These are phyloP conservation scores for Tuber calosporum DNA, from an alignment of 495 filamentous ascomycete genomes.

Conservation along the genomic window DNA sequence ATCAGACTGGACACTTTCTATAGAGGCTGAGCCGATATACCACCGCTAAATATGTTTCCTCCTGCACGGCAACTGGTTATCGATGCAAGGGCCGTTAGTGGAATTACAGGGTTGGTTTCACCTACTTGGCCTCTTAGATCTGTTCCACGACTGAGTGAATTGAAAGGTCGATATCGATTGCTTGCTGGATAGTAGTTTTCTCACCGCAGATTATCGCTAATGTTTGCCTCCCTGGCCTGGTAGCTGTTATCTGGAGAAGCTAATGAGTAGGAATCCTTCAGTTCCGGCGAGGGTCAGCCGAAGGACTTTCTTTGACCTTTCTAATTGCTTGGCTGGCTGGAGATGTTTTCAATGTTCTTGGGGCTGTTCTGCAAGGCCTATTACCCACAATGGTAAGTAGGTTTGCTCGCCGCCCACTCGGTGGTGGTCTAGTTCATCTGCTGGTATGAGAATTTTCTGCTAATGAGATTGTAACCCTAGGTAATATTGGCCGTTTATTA, in stretches of 20 bases:
- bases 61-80: slow-evolving; percentile 22
- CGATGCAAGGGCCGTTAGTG: slow-evolving; percentile 30
- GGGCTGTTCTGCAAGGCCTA: slow-evolving; percentile 85
- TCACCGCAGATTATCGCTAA: slow-evolving; percentile 95
- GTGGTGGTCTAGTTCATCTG: no score
- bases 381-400: slow-evolving; percentile 72
- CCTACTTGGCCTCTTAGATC: slow-evolving; percentile 4
- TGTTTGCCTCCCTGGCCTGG: slow-evolving; percentile 11
- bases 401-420: not conserved
- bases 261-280: slow-evolving; percentile 3
- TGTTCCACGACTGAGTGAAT: slow-evolving; percentile 18
- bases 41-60: slow-evolving; percentile 13
- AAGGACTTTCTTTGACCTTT: slow-evolving; percentile 84
- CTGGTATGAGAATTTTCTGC: not conserved
- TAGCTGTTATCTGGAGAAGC: not conserved
- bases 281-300: slow-evolving; percentile 75
- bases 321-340: slow-evolving; percentile 83
- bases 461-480: slow-evolving; percentile 25
- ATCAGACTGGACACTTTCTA: not conserved
- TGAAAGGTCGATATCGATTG: slow-evolving; percentile 79
- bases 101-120: slow-evolving; percentile 32
- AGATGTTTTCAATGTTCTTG: slow-evolving; percentile 95
- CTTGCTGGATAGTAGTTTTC: slow-evolving; percentile 97
- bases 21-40: not conserved
- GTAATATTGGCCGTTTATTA: slow-evolving; percentile 92